Evolutionary conservation across 1,284 basidiomycete species (phyloP).

Genomic region (Cutaneotrichosporon spelunceum): DNA sequence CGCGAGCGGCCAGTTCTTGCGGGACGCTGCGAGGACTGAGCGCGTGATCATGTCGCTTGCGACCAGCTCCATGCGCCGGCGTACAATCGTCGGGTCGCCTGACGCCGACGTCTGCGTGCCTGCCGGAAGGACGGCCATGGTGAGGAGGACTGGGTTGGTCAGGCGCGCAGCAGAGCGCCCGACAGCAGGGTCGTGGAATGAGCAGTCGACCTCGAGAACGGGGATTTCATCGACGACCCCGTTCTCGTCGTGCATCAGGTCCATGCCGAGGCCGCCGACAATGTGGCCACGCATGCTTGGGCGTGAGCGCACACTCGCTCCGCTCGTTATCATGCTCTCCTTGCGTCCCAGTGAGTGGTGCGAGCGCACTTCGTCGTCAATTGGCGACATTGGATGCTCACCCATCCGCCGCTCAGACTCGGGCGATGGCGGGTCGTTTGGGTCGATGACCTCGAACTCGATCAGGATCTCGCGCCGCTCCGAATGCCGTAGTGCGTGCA

Average conservation of each 20-base stretch:
- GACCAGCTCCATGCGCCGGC: constrained; percentile 88
- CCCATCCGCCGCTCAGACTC: neutral
- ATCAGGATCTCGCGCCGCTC: constrained; percentile 91
- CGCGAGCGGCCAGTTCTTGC: constrained; percentile 80
- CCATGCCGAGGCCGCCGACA: constrained; percentile 1
- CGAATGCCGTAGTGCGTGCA: constrained; percentile 87
- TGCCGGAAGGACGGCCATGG: constrained; percentile 74
- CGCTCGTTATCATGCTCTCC: constrained; percentile 2
- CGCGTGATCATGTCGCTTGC: constrained; percentile 93
- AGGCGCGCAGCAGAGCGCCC: constrained; percentile 76
- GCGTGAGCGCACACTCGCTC: constrained; percentile 3
- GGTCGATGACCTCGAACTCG: constrained; percentile 75
- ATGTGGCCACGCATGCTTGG: neutral
- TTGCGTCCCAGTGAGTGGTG: constrained; percentile 5
- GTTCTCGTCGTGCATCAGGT: constrained; percentile 48
- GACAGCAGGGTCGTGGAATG: constrained; percentile 82
- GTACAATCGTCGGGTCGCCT: constrained; percentile 79
- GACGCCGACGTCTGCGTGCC: constrained; percentile 56
- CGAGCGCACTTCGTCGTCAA: constrained; percentile 6
- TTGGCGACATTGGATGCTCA: neutral
- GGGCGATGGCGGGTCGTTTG: neutral
- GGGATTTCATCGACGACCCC: constrained; percentile 88
- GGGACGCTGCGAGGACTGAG: constrained; percentile 78
- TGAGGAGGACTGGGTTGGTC: constrained; percentile 81
- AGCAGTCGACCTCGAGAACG: constrained; percentile 84